Conservation (phyloP, 495 filamentous ascomycete genomes). For the Trichocladium uniseriatum region DNA sequence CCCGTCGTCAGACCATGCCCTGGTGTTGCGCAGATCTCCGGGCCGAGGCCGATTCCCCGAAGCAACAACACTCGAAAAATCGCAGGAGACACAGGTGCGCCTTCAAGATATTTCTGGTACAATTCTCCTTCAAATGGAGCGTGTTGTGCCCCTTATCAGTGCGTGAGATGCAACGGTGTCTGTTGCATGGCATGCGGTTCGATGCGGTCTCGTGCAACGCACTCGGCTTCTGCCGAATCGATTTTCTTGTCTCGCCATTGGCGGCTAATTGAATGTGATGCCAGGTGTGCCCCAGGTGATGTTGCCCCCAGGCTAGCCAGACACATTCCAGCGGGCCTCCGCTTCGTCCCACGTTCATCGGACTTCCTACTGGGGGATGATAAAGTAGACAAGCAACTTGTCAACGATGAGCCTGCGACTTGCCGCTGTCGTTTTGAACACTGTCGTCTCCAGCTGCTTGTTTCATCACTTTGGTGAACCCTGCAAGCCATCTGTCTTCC, state of each 20-base stretch:
- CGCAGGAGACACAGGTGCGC: neutral
- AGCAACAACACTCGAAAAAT: neutral
- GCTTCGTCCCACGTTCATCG: constrained; percentile 9
- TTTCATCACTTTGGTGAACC: neutral
- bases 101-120: neutral
- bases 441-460: neutral
- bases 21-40: constrained; percentile 1
- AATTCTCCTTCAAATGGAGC: no score
- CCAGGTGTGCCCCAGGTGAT: no score
- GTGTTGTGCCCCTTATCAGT: no score
- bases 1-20: neutral
- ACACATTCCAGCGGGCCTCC: constrained; percentile 10
- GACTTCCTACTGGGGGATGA: constrained; percentile 6
- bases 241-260: neutral
- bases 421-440: neutral
- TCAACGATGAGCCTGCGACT: neutral
- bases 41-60: neutral
- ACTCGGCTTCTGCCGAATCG: constrained; percentile 27
- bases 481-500: no score
- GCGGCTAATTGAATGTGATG: no score
- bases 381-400: neutral
- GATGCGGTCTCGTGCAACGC: constrained; percentile 9
- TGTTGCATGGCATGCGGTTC: constrained; percentile 1
- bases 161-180: constrained; percentile 6
- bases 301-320: no score